These are phyloP conservation scores for Aphanoascus verrucosus DNA, from an alignment of 2,329 filamentous ascomycete genomes.

Conservation along the genomic window DNA sequence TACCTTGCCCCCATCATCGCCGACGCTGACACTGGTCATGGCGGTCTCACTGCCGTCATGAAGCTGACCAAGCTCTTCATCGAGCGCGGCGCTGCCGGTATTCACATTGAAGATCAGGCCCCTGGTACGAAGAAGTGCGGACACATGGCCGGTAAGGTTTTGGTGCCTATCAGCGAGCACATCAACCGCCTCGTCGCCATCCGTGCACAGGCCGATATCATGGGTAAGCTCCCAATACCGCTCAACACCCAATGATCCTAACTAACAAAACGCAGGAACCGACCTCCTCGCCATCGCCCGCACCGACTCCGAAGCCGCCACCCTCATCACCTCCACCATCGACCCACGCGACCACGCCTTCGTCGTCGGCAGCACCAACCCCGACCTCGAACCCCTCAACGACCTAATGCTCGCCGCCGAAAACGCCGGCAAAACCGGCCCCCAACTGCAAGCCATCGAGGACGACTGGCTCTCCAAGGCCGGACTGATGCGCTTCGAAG, in stretches of 20 bases:
- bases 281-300: slow-evolving; percentile 86
- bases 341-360: slow-evolving; percentile 91
- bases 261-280: slow-evolving; percentile 42
- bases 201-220: slow-evolving; percentile 94
- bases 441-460: slow-evolving; percentile 79
- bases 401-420: slow-evolving; percentile 88
- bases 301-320: slow-evolving; percentile 95
- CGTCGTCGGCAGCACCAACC: slow-evolving; percentile 82
- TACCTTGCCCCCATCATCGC: slow-evolving; percentile 93
- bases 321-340: slow-evolving; percentile 91
- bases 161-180: slow-evolving; percentile 94
- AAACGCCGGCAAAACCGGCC: slow-evolving; percentile 65
- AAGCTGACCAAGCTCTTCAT: slow-evolving; percentile 97
- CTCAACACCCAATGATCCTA: neutral
- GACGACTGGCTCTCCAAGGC: slow-evolving; percentile 75
- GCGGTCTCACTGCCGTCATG: slow-evolving; percentile 96
- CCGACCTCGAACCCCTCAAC: slow-evolving; percentile 68
- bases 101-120: slow-evolving; percentile 97
- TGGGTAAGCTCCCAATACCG: slow-evolving; percentile 62
- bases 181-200: slow-evolving; percentile 97
- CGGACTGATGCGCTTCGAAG: slow-evolving; percentile 75
- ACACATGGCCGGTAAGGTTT: slow-evolving; percentile 97
- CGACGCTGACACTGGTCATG: slow-evolving; percentile 94
- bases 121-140: slow-evolving; percentile 99
- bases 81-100: slow-evolving; percentile 91